Base-by-base conservation (phyloP, 768 basidiomycete genomes). In the Polyporus arcularius region DNA sequence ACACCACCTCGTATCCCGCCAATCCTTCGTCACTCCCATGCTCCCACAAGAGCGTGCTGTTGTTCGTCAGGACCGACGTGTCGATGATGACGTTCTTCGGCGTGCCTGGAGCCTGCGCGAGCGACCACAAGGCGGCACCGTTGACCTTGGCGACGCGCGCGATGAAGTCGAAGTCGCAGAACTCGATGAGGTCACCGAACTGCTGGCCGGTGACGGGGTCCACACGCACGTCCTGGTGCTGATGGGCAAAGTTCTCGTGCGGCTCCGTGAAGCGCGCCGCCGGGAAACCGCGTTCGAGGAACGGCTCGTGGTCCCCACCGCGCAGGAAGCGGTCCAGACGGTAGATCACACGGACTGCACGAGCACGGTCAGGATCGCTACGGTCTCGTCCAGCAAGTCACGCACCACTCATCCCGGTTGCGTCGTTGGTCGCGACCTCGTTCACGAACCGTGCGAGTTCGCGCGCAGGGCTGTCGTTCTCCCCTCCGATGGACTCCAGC, bases 221-320 rank as follows among this genome's bases (percentile, higher is more conserved):
- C 46, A 85, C 76, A 28, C 82, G 79, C 45, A 80, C 75, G 65
- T 85, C 78, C 68, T 85, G 84, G 67, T 84, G 82, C 69, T 85
- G 82, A 66, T 84, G 82, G 38, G 79, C 81, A 67, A 82, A 84
- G 67, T 84, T 78, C 68, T 85, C 82, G 67, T 80, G 72, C 8
- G 82, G 83, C 62, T 84, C 84, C 0, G 81, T 83, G 74, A 83
- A 84, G 28, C 82, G 79, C 28, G 82, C 79, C 0, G 83, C 84
- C 10, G 84, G 74, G 72, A 79, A 83, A 79, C 82, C 83, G 60
- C 73, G 72, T 38, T 71, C 65, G 30, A 83, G 73, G 80, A 84
- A 84, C 16, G 79, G 77, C 41, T 74, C 64, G 63, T 84, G 82
- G 66, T 85, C 83, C 6, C 83, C 82, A n/a, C 82, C 82, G 18